A percentile compares a stretch with the other conserved stretches of the same genome.
phyloP scores from a whole-genome alignment of 352 stramenopile genomes.

The Pelagophyceae sp. region DNA sequence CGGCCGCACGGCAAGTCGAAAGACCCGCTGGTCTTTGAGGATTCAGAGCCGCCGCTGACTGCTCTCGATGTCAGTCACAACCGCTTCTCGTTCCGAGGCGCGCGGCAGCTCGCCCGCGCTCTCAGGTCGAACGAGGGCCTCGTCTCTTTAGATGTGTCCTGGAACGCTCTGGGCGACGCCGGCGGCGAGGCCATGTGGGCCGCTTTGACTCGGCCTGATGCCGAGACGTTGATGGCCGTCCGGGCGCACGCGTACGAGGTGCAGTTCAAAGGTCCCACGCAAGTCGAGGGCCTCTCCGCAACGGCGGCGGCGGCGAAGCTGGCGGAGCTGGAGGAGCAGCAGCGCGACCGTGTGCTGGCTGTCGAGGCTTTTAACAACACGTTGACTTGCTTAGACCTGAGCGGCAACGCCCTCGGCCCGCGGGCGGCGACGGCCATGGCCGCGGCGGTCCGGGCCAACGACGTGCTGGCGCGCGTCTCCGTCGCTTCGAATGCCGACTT shows the following conservation, averaged over 20 bases:
- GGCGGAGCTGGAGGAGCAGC: background rate
- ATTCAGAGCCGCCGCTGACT: background rate
- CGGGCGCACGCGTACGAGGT: background rate
- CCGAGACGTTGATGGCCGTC: background rate
- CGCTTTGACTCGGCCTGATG: background rate
- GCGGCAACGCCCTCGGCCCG: background rate
- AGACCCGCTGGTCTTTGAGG: background rate
- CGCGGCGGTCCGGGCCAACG: background rate
- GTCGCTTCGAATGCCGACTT: background rate
- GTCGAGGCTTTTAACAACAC: background rate
- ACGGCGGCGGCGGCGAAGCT: background rate
- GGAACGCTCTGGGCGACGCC: background rate
- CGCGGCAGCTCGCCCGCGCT: background rate
- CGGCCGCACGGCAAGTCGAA: background rate
- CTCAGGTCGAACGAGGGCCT: background rate
- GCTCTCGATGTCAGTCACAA: slow-evolving; percentile 12
- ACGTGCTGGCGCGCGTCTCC: background rate
- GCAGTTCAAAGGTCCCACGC: no score
- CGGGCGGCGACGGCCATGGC: background rate
- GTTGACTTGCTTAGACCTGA: background rate
- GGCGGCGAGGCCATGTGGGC: background rate
- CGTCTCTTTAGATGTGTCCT: background rate
- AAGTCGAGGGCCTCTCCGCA: background rate
- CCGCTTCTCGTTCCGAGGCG: background rate
- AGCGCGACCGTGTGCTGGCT: background rate